Conservation (phyloP, 768 basidiomycete genomes). For the Mycena capillaripes region DNA sequence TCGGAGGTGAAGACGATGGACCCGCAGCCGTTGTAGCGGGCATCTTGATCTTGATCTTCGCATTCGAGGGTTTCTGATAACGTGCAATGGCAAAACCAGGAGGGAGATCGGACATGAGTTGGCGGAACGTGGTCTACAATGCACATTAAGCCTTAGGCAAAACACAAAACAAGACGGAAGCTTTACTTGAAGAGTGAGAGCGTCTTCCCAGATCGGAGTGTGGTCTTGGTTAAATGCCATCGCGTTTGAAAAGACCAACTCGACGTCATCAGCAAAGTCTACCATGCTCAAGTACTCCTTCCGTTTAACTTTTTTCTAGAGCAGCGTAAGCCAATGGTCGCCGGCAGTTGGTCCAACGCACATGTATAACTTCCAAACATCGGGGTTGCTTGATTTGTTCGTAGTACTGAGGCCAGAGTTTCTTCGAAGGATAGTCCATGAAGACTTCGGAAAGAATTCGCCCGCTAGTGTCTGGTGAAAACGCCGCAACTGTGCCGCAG, state of each 20-base stretch:
- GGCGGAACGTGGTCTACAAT: slow-evolving; percentile 77
- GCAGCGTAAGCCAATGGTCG: slow-evolving; percentile 23
- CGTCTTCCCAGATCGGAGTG: slow-evolving; percentile 87
- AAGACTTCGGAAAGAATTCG: slow-evolving; percentile 80
- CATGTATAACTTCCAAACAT: slow-evolving; percentile 83
- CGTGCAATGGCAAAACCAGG: slow-evolving; percentile 73
- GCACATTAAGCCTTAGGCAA: slow-evolving; percentile 22
- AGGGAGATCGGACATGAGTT: slow-evolving; percentile 85
- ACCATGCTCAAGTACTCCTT: slow-evolving; percentile 79
- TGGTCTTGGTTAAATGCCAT: slow-evolving; percentile 90
- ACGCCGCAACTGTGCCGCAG: slow-evolving; percentile 3
- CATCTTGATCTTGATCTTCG: slow-evolving; percentile 83
- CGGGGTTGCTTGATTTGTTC: slow-evolving; percentile 83
- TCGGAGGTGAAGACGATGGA: slow-evolving; percentile 38
- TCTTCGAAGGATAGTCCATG: slow-evolving; percentile 87
- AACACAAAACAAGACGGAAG: slow-evolving; percentile 20
- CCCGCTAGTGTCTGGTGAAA: slow-evolving; percentile 60
- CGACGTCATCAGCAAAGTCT: slow-evolving; percentile 89
- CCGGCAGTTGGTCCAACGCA: slow-evolving; percentile 45
- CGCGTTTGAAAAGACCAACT: slow-evolving; percentile 92
- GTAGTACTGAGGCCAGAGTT: slow-evolving; percentile 86
- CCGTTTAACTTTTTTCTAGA: slow-evolving; percentile 83
- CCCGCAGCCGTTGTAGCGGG: slow-evolving; percentile 55
- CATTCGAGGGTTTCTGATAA: slow-evolving; percentile 66
- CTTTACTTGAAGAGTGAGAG: slow-evolving; percentile 71